Base-by-base conservation (phyloP, 768 basidiomycete genomes). In the Terana coerulea region DNA sequence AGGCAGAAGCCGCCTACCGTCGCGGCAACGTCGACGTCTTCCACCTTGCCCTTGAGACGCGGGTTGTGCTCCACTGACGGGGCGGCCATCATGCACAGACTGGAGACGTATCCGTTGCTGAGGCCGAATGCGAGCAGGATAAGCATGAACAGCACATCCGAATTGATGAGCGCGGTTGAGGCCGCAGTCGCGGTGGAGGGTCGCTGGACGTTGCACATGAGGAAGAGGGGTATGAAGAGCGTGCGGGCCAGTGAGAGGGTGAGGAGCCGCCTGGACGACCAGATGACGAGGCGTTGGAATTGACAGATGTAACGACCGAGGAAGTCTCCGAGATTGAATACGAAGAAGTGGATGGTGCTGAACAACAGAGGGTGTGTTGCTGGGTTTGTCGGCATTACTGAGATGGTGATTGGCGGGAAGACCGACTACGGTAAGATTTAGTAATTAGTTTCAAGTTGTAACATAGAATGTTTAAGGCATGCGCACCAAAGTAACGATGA, bases 21-120 rank as follows among this genome's bases (percentile, higher is more conserved):
- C 4, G 91, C 92, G 3, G 91, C 91, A 10, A 88, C 75, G 61
- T 95, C 92, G 21, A 93, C 86, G 60, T 95, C 88, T 53, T 89
- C 85, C 43, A 74, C 73, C 37, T 79, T 72, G 6, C 86, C 84
- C 57, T 80, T 76, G 44, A 95, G 67, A 36, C 76, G 73, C 14
- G 83, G 82, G 61, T 95, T 95, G 61, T 92, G 86, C 54, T 85
- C 80, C 2, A 90, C 68, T 2, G 90, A 92, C 2, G 92, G 81
- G 9, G 85, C 89, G 26, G 87, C 74, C 72, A 95, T 92, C 80
- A 92, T 83, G 63, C 83, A 84, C 50, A 88, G 57, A 55, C 85
- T 88, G 11, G 83, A 81, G 25, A 93, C 69, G 63, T 88, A 91
- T 34, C 93, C 94, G 57, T 90, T 93, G 8, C 88, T 80, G 40